phyloP scores from a whole-genome alignment of 192 early-diverging fungal species.

The Backusella sp. region DNA sequence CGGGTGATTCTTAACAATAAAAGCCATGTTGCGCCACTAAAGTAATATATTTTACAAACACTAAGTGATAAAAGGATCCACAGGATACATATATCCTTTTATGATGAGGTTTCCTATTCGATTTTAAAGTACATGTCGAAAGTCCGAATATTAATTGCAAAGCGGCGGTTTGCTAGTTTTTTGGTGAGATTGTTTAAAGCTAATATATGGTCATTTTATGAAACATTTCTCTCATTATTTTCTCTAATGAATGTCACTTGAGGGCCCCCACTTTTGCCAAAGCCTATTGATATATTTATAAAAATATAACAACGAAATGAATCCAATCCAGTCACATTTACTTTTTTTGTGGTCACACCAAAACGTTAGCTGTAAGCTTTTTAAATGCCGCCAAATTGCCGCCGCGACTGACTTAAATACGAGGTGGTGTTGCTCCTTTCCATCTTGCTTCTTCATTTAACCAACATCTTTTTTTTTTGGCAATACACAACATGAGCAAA shows the following conservation, averaged over 20 bases:
- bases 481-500: conserved; percentile 27
- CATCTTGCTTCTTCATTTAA: not conserved
- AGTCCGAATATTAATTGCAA: not conserved
- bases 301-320: not conserved
- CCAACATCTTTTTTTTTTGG: conserved; percentile 17
- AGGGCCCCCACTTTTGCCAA: too few relatives aligned
- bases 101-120: not conserved
- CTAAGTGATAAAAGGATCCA: too few relatives aligned
- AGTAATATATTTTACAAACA: too few relatives aligned
- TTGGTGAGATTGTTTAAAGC: too few relatives aligned
- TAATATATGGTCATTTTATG: too few relatives aligned
- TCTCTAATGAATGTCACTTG: too few relatives aligned
- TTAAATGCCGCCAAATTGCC: conserved; percentile 1
- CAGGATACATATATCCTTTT: not conserved
- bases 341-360: not conserved
- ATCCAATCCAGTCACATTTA: not conserved
- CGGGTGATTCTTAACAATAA: not conserved
- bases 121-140: not conserved
- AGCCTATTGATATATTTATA: too few relatives aligned
- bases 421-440: not conserved
- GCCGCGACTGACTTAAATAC: not conserved
- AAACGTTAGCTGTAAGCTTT: not conserved
- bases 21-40: not conserved
- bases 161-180: too few relatives aligned
- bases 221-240: too few relatives aligned